These are phyloP conservation scores for Mucor piriformis DNA, from an alignment of 371 early-diverging fungal species.

Conservation along the genomic window DNA sequence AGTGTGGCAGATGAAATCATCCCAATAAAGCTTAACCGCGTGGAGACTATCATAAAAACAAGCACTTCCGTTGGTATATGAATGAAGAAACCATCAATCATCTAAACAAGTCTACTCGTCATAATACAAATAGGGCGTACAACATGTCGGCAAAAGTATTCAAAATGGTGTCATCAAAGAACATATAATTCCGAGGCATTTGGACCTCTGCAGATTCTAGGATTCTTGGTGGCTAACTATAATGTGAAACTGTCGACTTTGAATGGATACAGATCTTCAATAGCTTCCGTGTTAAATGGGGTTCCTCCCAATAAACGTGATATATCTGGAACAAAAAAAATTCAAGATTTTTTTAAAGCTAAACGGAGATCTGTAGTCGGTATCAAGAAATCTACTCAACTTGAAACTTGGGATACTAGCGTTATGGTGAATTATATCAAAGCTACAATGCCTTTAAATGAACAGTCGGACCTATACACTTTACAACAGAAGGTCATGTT, in stretches of 20 bases:
- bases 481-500: no score
- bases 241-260: background rate
- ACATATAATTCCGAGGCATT: no score
- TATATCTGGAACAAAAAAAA: background rate
- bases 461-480: no score
- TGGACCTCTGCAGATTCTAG: no score
- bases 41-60: slow-evolving; percentile 23
- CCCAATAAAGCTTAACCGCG: slow-evolving; percentile 22
- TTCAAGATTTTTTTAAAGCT: slow-evolving; percentile 10
- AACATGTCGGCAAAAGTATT: no score
- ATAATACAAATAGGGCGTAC: no score
- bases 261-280: slow-evolving; percentile 9
- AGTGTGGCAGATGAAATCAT: no score
- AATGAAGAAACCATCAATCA: background rate
- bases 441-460: no score
- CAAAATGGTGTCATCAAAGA: no score
- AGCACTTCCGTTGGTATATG: slow-evolving; percentile 3
- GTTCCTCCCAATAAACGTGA: slow-evolving; percentile 4
- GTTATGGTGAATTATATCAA: no score
- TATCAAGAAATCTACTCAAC: background rate
- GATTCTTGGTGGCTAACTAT: background rate
- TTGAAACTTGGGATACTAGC: slow-evolving; percentile 11
- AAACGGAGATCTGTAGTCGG: background rate
- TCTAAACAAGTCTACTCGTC: slow-evolving; percentile 7
- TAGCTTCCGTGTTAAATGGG: slow-evolving; percentile 6